A percentile compares a stretch with the other conserved stretches of the same genome.
phyloP scores from a whole-genome alignment of 805 yeast genomes.

The Yarrowia keelungensis region DNA sequence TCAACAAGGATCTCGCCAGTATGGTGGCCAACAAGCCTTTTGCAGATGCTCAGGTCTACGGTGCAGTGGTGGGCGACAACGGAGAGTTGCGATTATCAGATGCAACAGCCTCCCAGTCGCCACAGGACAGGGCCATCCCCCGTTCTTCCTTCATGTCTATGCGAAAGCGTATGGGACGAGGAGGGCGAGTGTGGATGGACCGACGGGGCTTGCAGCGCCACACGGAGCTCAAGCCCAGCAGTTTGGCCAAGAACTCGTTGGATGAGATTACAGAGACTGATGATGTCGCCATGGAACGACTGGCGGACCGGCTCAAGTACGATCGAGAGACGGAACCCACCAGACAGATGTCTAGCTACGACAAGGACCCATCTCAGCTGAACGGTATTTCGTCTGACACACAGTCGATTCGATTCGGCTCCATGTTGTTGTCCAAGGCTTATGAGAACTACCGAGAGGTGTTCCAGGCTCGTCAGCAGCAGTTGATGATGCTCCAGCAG shows the following conservation, averaged over 20 bases:
- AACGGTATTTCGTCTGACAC: conserved; percentile 86
- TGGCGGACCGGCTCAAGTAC: conserved; percentile 70
- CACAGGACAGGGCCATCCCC: conserved; percentile 20
- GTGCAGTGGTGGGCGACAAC: conserved; percentile 38
- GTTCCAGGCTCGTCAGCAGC: conserved; percentile 74
- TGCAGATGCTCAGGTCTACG: conserved; percentile 35
- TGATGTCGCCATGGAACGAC: conserved; percentile 51
- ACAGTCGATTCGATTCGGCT: conserved; percentile 88
- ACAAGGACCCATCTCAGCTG: conserved; percentile 79
- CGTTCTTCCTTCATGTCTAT: conserved; percentile 45
- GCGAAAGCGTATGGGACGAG: conserved; percentile 78
- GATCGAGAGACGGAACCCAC: conserved; percentile 60
- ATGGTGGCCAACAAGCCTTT: conserved; percentile 32
- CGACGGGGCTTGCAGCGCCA: conserved; percentile 62
- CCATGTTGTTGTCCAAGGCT: conserved; percentile 87
- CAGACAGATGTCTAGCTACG: conserved; percentile 59
- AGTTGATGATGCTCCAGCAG: conserved; percentile 50
- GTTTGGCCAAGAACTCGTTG: conserved; percentile 25
- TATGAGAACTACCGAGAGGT: conserved; percentile 81
- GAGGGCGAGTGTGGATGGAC: conserved; percentile 74
- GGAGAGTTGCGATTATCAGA: conserved; percentile 38
- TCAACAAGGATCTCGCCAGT: conserved; percentile 41
- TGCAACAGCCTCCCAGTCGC: conserved; percentile 13
- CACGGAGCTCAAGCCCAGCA: conserved; percentile 32
- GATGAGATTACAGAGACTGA: conserved; percentile 49